Conservation (phyloP, 2,329 filamentous ascomycete species). For the Samsoniella hepiali region DNA sequence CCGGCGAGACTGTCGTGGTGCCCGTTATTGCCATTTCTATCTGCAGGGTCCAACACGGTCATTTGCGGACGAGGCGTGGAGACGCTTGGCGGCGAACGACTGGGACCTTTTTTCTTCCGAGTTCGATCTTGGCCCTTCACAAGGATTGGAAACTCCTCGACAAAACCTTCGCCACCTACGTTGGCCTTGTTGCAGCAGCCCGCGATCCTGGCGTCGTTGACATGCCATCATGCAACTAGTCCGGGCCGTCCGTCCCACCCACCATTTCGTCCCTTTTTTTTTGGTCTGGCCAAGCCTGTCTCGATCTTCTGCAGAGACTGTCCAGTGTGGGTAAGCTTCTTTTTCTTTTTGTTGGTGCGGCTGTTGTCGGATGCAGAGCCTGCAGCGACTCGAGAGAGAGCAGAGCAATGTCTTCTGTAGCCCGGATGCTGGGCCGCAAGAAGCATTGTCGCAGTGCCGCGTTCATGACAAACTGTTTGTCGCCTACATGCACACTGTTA, state of each 20-base stretch:
- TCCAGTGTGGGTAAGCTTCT: constrained; percentile 3
- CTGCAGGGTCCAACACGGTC: constrained; percentile 5
- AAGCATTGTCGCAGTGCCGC: neutral
- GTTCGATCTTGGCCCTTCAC: neutral
- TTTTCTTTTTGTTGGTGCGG: neutral
- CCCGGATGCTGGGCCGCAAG: neutral
- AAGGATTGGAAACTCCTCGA: neutral
- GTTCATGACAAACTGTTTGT: neutral
- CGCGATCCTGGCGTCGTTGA: neutral
- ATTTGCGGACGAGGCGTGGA: neutral
- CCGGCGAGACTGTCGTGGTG: neutral
- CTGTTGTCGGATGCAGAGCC: neutral
- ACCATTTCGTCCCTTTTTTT: constrained; percentile 7
- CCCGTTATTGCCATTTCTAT: constrained; percentile 3
- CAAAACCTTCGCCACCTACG: neutral
- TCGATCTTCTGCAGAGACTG: constrained; percentile 9
- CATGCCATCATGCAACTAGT: constrained; percentile 8
- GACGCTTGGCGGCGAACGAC: neutral
- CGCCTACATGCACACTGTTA: neutral
- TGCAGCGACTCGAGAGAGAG: neutral
- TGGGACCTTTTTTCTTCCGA: neutral
- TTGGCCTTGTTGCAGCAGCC: neutral
- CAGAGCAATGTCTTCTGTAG: neutral
- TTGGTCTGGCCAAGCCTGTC: neutral
- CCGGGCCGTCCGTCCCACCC: constrained; percentile 11